Percentiles rank a stretch among this genome's conserved stretches.
Evolutionary conservation across 2,329 filamentous ascomycete species (phyloP).

Genomic region (Aspergillus sp.): DNA sequence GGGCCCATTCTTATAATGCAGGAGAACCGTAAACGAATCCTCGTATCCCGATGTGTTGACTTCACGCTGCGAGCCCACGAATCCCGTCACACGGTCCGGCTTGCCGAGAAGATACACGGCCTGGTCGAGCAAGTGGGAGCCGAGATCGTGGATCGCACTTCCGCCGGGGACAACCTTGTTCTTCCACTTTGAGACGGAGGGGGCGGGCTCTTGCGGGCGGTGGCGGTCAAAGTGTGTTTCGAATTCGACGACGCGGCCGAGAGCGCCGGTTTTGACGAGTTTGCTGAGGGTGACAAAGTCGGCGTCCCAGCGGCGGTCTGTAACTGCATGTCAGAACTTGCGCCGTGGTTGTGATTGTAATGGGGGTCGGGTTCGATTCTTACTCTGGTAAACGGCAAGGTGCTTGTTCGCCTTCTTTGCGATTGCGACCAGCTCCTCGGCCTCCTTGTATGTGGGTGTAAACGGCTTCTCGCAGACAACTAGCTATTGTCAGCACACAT

Average conservation of each 20-base stretch:
- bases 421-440: constrained; percentile 63
- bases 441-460: constrained; percentile 71
- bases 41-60: constrained; percentile 57
- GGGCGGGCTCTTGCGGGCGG: constrained; percentile 59
- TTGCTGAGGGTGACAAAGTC: constrained; percentile 74
- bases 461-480: constrained; percentile 85
- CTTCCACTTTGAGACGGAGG: constrained; percentile 65
- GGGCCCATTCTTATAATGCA: constrained; percentile 67
- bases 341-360: no score
- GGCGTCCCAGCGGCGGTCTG: constrained; percentile 73
- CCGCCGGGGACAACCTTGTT: constrained; percentile 66
- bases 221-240: constrained; percentile 82
- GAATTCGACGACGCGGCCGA: constrained; percentile 77
- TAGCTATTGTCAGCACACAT: constrained; percentile 23
- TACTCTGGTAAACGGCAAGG: constrained; percentile 72
- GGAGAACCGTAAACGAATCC: constrained; percentile 63
- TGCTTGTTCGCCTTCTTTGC: constrained; percentile 57
- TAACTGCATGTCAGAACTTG: background rate
- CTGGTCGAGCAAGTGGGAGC: constrained; percentile 78
- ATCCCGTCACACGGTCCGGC: constrained; percentile 69
- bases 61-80: constrained; percentile 68
- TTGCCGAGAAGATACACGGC: constrained; percentile 71
- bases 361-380: constrained; percentile 16
- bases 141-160: constrained; percentile 74
- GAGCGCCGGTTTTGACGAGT: constrained; percentile 61